Evolutionary conservation across 208 protist species (phyloP).

Genomic region (Wallacemonas collosoma): DNA sequence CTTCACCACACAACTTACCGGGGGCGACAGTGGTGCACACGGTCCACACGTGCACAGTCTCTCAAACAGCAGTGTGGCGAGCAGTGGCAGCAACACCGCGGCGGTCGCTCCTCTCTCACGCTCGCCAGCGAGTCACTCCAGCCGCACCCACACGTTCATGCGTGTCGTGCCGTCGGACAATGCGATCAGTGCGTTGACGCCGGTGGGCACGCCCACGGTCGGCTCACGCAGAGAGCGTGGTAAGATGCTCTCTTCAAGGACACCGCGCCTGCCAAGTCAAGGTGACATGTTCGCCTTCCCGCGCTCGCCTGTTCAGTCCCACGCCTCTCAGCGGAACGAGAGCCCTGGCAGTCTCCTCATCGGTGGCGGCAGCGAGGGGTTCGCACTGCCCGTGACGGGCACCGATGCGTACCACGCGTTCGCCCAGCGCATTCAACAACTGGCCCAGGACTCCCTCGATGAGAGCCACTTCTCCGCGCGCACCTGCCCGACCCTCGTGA

Average conservation of each 20-base stretch:
- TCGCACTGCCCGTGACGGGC: background rate
- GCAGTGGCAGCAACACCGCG: background rate
- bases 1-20: background rate
- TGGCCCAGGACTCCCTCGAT: background rate
- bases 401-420: background rate
- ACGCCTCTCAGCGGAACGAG: too few species aligned
- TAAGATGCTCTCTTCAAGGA: background rate
- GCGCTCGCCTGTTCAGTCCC: background rate
- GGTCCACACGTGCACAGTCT: background rate
- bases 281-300: background rate
- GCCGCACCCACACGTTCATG: background rate
- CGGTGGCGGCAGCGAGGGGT: too few species aligned
- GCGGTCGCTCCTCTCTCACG: background rate
- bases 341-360: too few species aligned
- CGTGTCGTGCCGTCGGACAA: background rate
- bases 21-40: background rate
- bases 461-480: background rate
- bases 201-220: background rate
- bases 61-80: background rate
- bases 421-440: background rate
- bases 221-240: background rate
- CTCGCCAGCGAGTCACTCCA: background rate
- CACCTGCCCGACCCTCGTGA: background rate
- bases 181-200: background rate
- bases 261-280: background rate